Conservation (phyloP, 352 stramenopile genomes). For the Globisporangium canariense region DNA sequence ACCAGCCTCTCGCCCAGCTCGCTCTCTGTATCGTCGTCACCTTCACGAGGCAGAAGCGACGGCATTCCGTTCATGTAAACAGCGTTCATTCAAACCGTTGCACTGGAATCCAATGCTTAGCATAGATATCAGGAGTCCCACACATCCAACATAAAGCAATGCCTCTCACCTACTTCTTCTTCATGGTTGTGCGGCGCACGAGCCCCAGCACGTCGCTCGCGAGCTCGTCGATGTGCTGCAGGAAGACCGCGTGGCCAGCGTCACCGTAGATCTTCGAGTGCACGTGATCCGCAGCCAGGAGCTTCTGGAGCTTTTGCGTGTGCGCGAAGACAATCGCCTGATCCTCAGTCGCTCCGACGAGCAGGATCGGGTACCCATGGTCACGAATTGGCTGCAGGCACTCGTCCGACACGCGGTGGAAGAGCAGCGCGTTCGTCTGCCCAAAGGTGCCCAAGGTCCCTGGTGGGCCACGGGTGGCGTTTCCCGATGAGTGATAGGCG, state of each 20-base stretch:
- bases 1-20: too few species aligned
- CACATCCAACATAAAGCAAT: too few species aligned
- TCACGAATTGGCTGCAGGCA: slow-evolving; percentile 37
- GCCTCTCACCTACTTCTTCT: too few species aligned
- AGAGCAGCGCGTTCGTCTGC: slow-evolving; percentile 30
- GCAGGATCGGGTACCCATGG: slow-evolving; percentile 38
- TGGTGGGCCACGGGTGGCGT: neutral
- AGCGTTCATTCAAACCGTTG: too few species aligned
- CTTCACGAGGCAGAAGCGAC: too few species aligned
- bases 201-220: slow-evolving; percentile 22
- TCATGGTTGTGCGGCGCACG: slow-evolving; percentile 1
- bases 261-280: slow-evolving; percentile 37
- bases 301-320: slow-evolving; percentile 30
- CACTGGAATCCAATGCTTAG: too few species aligned
- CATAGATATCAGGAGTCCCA: too few species aligned
- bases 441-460: slow-evolving; percentile 15
- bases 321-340: slow-evolving; percentile 32
- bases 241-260: slow-evolving; percentile 37
- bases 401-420: slow-evolving; percentile 35
- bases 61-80: too few species aligned
- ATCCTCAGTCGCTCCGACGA: slow-evolving; percentile 33
- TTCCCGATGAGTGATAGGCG: neutral
- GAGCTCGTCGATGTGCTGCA: slow-evolving; percentile 44
- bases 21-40: too few species aligned
- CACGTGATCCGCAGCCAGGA: slow-evolving; percentile 35